A percentile compares a stretch with the other conserved stretches of the same genome.
These are phyloP conservation scores for Fraxinus paxiana DNA, from an alignment of 305 asterid species.

Conservation along the genomic window DNA sequence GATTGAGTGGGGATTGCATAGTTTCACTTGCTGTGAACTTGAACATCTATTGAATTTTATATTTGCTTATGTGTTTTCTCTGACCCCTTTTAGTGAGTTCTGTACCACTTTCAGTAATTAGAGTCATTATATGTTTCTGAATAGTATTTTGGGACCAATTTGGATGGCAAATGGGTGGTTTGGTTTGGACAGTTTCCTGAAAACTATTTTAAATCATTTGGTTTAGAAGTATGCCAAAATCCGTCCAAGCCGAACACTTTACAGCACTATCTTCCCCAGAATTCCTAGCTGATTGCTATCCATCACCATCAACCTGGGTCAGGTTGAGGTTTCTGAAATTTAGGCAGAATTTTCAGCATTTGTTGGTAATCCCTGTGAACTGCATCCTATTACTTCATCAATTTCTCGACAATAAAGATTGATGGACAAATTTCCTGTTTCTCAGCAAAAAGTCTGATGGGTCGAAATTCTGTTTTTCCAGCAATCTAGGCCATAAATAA, in stretches of 20 bases:
- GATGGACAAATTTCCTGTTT: neutral
- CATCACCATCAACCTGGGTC: neutral
- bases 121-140: neutral
- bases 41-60: neutral
- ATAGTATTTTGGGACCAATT: neutral
- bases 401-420: neutral
- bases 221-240: neutral
- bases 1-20: neutral
- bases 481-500: neutral
- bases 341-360: neutral
- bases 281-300: neutral
- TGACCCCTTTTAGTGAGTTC: neutral
- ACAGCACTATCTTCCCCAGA: neutral
- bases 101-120: neutral
- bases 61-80: neutral
- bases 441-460: neutral
- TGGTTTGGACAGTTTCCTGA: neutral
- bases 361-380: neutral
- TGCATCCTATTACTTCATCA: neutral
- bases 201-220: neutral
- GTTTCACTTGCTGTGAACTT: neutral
- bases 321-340: neutral
- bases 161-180: neutral
- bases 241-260: neutral
- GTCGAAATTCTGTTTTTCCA: neutral